Evolutionary conservation across 345 rosid species (phyloP).

Genomic region (Noccaea bulbosa): DNA sequence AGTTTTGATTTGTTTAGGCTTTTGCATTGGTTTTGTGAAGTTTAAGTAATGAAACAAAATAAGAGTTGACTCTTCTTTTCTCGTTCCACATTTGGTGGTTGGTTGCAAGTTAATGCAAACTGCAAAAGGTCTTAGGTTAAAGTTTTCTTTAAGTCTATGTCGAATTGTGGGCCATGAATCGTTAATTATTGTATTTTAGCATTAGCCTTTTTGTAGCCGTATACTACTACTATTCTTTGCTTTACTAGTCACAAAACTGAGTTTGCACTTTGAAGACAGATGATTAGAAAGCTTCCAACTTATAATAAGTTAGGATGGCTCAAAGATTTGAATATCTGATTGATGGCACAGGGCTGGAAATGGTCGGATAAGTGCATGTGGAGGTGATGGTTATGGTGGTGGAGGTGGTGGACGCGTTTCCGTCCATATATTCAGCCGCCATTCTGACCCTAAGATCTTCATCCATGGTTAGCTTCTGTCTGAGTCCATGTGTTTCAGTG

Average conservation of each 20-base stretch:
- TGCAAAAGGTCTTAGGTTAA: conserved; percentile 12
- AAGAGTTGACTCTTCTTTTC: conserved; percentile 12
- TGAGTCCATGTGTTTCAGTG: no score
- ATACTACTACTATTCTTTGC: neutral
- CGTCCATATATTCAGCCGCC: conserved; percentile 82
- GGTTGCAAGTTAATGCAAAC: conserved; percentile 16
- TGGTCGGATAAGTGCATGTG: conserved; percentile 93
- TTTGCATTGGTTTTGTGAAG: conserved; percentile 22
- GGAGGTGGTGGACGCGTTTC: conserved; percentile 98
- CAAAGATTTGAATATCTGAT: conserved; percentile 7
- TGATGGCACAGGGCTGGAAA: conserved; percentile 79
- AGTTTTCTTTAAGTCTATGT: conserved; percentile 1
- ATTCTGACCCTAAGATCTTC: conserved; percentile 77
- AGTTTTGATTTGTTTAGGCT: conserved; percentile 13
- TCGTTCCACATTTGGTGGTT: conserved; percentile 30
- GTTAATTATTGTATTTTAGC: conserved; percentile 23
- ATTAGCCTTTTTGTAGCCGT: conserved; percentile 2
- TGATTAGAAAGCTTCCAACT: conserved; percentile 3
- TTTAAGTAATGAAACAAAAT: neutral
- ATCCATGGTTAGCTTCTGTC: conserved; percentile 69
- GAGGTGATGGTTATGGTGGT: conserved; percentile 95
- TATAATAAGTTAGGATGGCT: neutral
- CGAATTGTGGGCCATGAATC: conserved; percentile 21
- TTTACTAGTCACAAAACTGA: neutral
- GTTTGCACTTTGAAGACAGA: neutral